Evolutionary conservation across 306 rosid species (phyloP), one percentile per base, ranked within the genome.

Genomic region (Castanea mollissima): DNA sequence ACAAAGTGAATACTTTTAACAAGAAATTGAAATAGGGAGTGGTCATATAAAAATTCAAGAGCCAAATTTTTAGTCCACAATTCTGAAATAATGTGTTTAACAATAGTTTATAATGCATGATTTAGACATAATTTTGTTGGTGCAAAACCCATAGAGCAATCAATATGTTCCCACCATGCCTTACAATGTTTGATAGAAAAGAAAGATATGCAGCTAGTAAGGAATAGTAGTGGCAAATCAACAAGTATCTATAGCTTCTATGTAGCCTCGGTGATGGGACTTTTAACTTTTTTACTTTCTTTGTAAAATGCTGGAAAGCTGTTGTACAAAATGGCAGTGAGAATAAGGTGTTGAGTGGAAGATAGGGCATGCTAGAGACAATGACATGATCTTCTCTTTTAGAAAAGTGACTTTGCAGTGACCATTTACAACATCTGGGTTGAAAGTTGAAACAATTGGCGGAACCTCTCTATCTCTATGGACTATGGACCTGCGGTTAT

Each of bases 161-260:
- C 67, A 79, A 78, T 75, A 68, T 90, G 94, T 90, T 76, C 34
- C 88, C 85, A 85, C 81, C 83, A 78, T 81, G 89, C 88, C 81
- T 72, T 82, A 84, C 87, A 83, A 68, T 34, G 73, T 81, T 79
- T 2, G 54, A 18, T 49, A 57, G 68, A 32, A 23, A 67, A 67
- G 55, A 44, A 69, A 56, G 13, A 68, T 27, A 9, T 67, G 72
- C 51, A 2, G n/a, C 52, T 32, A 23, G 72, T 35, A 23, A 35
- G 34, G 18, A 49, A 49, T 12, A 49, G 32, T 31, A 31, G 20
- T 64, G 46, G 70, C 16, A 31, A 64, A 64, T 32, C 46, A 21
- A 41, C 46, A 8, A 41, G 46, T 41, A 41, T 41, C 46, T 41
- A 41, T 2, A 2, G 46, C 46, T 7, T 35, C 32, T 54, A n/a